Conservation (phyloP, 495 filamentous ascomycete genomes). For the Letharia lupina region DNA sequence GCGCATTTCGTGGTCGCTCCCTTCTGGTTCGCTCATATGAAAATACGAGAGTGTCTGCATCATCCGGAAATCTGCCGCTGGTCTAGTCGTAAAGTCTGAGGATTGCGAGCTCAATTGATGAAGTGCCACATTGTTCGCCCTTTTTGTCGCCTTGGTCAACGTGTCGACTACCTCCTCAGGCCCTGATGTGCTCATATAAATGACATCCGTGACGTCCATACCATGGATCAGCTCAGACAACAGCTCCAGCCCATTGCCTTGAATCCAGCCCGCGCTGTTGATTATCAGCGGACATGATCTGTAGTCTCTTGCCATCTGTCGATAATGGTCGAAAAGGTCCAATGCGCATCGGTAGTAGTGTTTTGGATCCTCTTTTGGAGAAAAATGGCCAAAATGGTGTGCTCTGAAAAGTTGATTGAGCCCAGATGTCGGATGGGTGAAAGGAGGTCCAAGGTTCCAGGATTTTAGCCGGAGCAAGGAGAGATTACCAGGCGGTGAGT, state of each 20-base stretch:
- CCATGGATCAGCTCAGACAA: constrained; percentile 52
- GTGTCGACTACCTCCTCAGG: constrained; percentile 55
- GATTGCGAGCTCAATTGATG: constrained; percentile 48
- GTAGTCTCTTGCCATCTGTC: constrained; percentile 33
- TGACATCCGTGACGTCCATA: constrained; percentile 47
- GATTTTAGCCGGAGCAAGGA: constrained; percentile 57
- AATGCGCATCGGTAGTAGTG: constrained; percentile 60
- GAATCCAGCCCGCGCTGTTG: constrained; percentile 79
- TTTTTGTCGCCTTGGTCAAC: constrained; percentile 34
- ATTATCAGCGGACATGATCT: constrained; percentile 58
- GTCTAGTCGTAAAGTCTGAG: constrained; percentile 53
- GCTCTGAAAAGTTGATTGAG: constrained; percentile 46
- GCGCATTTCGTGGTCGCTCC: constrained; percentile 25
- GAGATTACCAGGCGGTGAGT: constrained; percentile 64
- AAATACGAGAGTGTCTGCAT: constrained; percentile 84
- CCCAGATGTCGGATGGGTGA: constrained; percentile 52
- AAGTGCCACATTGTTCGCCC: constrained; percentile 31
- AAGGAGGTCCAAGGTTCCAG: constrained; percentile 65
- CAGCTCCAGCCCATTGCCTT: constrained; percentile 64
- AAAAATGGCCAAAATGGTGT: constrained; percentile 64
- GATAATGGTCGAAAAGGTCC: constrained; percentile 61
- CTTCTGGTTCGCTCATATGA: constrained; percentile 40
- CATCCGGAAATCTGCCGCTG: constrained; percentile 57
- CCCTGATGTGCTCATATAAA: constrained; percentile 68
- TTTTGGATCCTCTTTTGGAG: constrained; percentile 59